Evolutionary conservation across 768 basidiomycete species (phyloP), one percentile per base, ranked within the genome.

Genomic region (Mycena haematopus): DNA sequence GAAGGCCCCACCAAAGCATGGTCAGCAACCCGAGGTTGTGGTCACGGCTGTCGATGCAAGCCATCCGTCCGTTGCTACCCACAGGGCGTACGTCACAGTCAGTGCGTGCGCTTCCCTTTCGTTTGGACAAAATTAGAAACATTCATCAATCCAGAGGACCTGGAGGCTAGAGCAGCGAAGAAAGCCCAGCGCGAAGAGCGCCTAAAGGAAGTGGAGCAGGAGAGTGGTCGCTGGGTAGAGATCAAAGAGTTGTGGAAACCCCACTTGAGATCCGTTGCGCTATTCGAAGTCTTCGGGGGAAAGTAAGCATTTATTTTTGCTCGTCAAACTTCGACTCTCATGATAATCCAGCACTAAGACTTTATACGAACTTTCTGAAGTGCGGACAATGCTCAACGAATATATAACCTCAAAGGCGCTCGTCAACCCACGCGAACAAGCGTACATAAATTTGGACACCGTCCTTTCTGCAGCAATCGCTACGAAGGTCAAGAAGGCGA

Each of bases 161-260:
- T 87, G 6, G 92, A 92, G 63, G 72, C 78, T 6, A 88, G 80
- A 71, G 85, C 81, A 36, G 87, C 86, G 61, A 88, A 84, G 68
- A 86, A 79, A 46, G 86, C 83, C 15, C 80, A 79, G 49, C 75
- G 79, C 58, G 86, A 86, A 55, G 84, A 82, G 47, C 82, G 82
- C 52, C 82, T 78, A 60, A 79, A 78, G 60, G 83, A 77, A 62
- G 75, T 70, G 17, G 77, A 77, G 70, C 79, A 76, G 54, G 80
- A 73, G 27, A 79, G 74, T 52, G 75, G 68, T 15, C 77, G 75
- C 42, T 84, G 86, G 66, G 75, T 93, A 24, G 80, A 77, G 17
- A 78, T 95, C 33, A 82, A 73, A 33, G 91, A 93, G 71, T 65
- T 91, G 29, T 95, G 88, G 88, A 95, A 91, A 68, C 91, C 93